Conservation (phyloP, 1,284 basidiomycete species). For the Marasmius sp. region DNA sequence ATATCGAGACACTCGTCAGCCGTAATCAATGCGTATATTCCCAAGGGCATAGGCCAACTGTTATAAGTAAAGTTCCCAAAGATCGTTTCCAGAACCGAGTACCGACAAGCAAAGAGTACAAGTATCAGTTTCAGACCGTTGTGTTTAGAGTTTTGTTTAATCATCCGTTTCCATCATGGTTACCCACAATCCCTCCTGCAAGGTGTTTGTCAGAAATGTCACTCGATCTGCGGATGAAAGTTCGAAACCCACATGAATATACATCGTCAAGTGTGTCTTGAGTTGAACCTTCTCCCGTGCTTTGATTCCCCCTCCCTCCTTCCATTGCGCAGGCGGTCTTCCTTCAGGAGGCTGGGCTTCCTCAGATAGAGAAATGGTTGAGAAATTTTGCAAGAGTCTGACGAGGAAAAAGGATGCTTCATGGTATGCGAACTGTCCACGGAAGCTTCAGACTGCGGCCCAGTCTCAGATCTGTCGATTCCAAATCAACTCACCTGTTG, state of each 20-base stretch:
- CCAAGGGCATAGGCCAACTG: too few species aligned
- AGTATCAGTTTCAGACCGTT: too few species aligned
- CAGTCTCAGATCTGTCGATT: background rate
- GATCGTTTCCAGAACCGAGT: too few species aligned
- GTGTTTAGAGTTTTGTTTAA: background rate
- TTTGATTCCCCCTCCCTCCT: constrained; percentile 26
- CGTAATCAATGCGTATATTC: too few species aligned
- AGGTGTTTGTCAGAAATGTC: background rate
- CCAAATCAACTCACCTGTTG: constrained; percentile 40
- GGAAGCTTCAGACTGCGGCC: background rate
- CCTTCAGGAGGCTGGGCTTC: constrained; percentile 36
- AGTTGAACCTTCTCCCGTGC: constrained; percentile 36
- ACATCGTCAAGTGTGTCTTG: constrained; percentile 42
- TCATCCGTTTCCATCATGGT: constrained; percentile 22
- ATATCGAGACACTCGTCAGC: too few species aligned
- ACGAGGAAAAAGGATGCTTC: constrained; percentile 41
- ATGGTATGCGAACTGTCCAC: constrained; percentile 38
- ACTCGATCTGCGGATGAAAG: background rate
- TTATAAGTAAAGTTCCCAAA: too few species aligned
- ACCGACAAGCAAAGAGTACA: too few species aligned
- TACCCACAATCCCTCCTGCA: constrained; percentile 31
- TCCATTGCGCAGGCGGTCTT: constrained; percentile 35
- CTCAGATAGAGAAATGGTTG: constrained; percentile 39
- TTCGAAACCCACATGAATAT: constrained; percentile 30
- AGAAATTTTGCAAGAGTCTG: constrained; percentile 46